A percentile compares a stretch with the other conserved stretches of the same genome.
Evolutionary conservation across 2,329 filamentous ascomycete genomes (phyloP).

Genomic region (Nannizziopsis barbatae): DNA sequence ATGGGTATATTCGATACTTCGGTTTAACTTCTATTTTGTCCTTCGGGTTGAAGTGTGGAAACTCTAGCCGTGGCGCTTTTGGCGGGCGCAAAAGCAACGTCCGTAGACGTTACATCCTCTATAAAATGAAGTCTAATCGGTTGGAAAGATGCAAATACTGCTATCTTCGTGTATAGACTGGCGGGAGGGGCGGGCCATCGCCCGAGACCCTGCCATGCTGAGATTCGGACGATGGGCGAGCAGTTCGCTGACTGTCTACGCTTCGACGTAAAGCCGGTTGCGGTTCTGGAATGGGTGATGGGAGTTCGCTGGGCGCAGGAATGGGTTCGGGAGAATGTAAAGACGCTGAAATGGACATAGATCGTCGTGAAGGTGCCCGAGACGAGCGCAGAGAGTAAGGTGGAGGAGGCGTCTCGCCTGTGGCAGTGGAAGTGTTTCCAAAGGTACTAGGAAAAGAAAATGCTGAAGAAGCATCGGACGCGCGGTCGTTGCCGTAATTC

Average conservation of each 20-base stretch:
- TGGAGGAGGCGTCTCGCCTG: conserved; percentile 33
- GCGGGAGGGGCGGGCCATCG: neutral
- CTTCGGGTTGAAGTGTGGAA: too few species aligned
- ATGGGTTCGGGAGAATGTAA: conserved; percentile 15
- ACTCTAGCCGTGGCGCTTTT: too few species aligned
- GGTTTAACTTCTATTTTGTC: too few species aligned
- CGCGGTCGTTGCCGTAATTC: conserved; percentile 20
- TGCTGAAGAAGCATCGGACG: conserved; percentile 32
- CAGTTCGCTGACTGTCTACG: neutral
- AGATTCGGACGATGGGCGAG: neutral
- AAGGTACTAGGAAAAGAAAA: conserved; percentile 35
- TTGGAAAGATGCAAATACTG: neutral
- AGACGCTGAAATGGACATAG: conserved; percentile 25
- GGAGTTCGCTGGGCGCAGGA: conserved; percentile 4
- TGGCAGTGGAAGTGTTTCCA: conserved; percentile 36
- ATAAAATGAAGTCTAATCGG: too few species aligned
- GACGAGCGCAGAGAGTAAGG: conserved; percentile 30
- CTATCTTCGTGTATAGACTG: conserved; percentile 4
- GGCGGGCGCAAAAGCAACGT: too few species aligned
- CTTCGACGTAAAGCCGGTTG: conserved; percentile 19
- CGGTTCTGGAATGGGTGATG: conserved; percentile 21
- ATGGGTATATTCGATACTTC: too few species aligned
- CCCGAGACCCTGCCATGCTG: neutral
- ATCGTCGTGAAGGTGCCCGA: conserved; percentile 22
- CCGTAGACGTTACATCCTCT: too few species aligned